Percentiles rank a stretch among this genome's conserved stretches.
These are phyloP conservation scores for Eucalyptus virginea DNA, from an alignment of 345 rosid genomes.

Conservation along the genomic window DNA sequence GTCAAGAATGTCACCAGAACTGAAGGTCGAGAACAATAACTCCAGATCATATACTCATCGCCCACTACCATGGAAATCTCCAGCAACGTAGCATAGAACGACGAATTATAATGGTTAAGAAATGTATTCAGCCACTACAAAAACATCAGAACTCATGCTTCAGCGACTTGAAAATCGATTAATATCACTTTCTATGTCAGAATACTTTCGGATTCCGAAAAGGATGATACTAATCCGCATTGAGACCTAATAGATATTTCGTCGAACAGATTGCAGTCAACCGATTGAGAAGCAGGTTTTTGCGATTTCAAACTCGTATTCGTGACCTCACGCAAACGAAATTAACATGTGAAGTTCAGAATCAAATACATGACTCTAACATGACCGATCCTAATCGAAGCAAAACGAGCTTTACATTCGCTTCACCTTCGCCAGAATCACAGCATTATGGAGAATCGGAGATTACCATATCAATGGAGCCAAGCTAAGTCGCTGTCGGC, in stretches of 20 bases:
- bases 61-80: no score
- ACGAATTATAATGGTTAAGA: no score
- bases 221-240: no score
- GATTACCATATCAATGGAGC: neutral
- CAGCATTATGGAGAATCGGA: neutral
- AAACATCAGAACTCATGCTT: no score
- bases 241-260: rapidly evolving
- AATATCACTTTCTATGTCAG: no score
- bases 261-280: neutral
- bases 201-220: rapidly evolving
- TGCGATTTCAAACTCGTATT: neutral
- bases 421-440: neutral
- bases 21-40: no score
- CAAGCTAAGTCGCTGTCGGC: neutral
- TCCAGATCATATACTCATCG: no score
- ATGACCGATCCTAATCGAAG: neutral
- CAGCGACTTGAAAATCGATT: no score
- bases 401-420: neutral
- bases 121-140: no score
- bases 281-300: neutral
- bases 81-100: no score
- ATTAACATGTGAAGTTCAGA: neutral
- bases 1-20: no score
- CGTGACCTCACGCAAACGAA: no score
- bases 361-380: neutral